Conservation (phyloP, 768 basidiomycete species). For the Rhodosporidiobolus sp. region DNA sequence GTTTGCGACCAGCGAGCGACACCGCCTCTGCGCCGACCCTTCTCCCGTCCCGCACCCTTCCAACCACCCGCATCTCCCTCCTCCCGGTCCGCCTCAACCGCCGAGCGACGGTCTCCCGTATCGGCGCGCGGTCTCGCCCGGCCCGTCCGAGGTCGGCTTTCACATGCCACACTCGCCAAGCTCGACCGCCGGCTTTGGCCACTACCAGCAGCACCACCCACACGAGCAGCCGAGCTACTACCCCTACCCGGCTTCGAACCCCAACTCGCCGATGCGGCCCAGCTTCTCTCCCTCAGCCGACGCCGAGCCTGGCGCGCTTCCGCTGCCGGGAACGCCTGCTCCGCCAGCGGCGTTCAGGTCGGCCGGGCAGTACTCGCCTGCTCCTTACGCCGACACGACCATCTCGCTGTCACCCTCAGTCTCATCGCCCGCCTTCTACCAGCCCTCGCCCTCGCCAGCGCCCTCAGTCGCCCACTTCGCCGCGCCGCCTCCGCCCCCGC, state of each 20-base stretch:
- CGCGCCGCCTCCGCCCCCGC: background rate
- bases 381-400: background rate
- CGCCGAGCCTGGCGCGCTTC: background rate
- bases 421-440: background rate
- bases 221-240: background rate
- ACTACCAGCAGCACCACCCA: background rate
- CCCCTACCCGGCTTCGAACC: background rate
- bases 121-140: background rate
- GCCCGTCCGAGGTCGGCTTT: background rate
- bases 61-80: background rate
- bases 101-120: background rate
- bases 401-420: conserved; percentile 2
- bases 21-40: background rate
- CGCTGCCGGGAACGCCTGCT: background rate
- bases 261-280: background rate
- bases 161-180: conserved; percentile 12
- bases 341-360: background rate
- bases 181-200: conserved; percentile 11
- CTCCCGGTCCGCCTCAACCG: background rate
- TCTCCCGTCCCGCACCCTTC: background rate
- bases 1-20: conserved; percentile 1
- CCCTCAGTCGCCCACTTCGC: background rate
- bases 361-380: background rate
- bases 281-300: background rate
- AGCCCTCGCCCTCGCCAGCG: background rate